Base-by-base conservation (phyloP, 495 filamentous ascomycete genomes). In the Hyaloscypha bicolor region DNA sequence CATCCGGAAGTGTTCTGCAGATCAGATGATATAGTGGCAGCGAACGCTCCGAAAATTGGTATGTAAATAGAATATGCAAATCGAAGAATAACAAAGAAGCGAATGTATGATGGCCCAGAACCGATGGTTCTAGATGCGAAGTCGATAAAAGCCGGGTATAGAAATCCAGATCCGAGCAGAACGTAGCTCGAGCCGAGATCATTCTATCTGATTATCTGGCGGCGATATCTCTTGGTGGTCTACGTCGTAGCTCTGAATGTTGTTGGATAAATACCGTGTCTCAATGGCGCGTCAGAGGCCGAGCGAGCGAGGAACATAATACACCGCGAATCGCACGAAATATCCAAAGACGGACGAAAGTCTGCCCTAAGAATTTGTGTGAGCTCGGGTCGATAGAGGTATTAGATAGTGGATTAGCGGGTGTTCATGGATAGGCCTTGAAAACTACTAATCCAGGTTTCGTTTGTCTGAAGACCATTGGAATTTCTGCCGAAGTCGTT, bases 401-500 rank as follows among this genome's bases (percentile, higher is more conserved):
- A 30, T 30, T 22, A 22, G 4, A 33, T 21, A 45, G 52, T 4
- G 56, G 29, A 45, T 79, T 68, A 85, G 59, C 82, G 82, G 45
- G 78, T 73, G 69, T 84, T 85, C 67, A 86, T 76, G 3, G 83
- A 86, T 5, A 86, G 73, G 16, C 83, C 79, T 65, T 86, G 83
- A 70, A 86, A 85, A 16, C 75, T 68, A 9, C 71, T 77, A 30
- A 80, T 76, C 82, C 83, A 82, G 5, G 32, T 55, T 5, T 72
- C 70, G 39, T 68, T 72, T 6, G 68, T 21, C 12, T 52, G n/a
- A 8, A 70, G 53, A 3, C 60, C 64, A 62, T 55, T 58, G 9
- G 60, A 30, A 22, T 65, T 58, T 37, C 70, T 48, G 22, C 58
- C 68, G 64, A 69, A 75, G 0, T 75, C 73, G 37, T 31, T 51